Evolutionary conservation across 1,284 basidiomycete species (phyloP).

Genomic region (Heterobasidion annosum): DNA sequence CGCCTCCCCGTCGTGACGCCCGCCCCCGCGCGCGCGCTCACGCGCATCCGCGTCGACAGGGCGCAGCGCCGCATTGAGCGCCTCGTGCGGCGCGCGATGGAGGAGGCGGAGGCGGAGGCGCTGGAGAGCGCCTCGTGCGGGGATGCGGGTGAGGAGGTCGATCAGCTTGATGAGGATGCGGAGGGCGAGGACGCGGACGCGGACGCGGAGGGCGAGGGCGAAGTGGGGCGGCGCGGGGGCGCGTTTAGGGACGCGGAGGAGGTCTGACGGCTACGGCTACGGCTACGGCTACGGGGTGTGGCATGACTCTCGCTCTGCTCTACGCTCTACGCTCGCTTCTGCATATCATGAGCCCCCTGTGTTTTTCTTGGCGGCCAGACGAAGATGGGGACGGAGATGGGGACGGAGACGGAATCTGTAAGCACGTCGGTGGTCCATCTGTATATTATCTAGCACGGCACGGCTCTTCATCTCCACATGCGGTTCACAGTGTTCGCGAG

Average conservation of each 20-base stretch:
- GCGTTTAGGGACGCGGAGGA: not conserved
- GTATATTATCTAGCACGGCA: too few relatives aligned
- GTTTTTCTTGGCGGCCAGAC: too few relatives aligned
- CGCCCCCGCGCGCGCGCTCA: constrained; percentile 7
- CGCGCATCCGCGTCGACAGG: constrained; percentile 16
- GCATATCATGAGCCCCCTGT: not conserved
- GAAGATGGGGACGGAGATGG: too few relatives aligned
- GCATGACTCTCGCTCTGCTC: too few relatives aligned
- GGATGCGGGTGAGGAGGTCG: not conserved
- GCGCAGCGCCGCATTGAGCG: constrained; percentile 17
- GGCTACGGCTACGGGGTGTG: too few relatives aligned
- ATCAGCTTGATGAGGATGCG: constrained; percentile 10
- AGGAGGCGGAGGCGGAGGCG: constrained; percentile 12
- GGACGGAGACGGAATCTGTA: too few relatives aligned
- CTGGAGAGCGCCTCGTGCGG: not conserved
- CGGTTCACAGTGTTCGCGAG: too few relatives aligned
- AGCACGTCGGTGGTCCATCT: too few relatives aligned
- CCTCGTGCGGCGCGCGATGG: constrained; percentile 18
- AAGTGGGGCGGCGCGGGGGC: constrained; percentile 3
- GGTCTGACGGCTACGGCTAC: not conserved
- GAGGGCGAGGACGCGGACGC: constrained; percentile 14
- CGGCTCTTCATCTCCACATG: too few relatives aligned
- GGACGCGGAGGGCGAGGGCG: constrained; percentile 11
- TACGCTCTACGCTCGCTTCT: not conserved
- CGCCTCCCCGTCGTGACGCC: constrained; percentile 12